phyloP scores from a whole-genome alignment of 73 alveolate species.

The Paramecium pentaurelia region DNA sequence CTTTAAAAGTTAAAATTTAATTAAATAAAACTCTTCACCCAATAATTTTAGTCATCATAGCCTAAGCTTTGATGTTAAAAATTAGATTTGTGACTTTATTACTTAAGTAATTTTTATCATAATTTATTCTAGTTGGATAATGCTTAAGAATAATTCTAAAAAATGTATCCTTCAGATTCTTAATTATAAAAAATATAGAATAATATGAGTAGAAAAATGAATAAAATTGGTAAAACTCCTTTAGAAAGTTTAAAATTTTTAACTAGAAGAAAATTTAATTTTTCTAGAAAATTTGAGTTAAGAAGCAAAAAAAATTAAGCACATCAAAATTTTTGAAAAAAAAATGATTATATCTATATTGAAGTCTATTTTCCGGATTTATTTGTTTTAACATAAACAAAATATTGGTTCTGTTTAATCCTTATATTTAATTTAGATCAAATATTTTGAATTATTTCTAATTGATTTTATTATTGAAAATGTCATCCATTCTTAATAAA shows the following conservation, averaged over 20 bases:
- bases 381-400: background rate
- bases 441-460: background rate
- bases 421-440: background rate
- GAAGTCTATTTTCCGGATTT: background rate
- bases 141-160: background rate
- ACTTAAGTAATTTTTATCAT: background rate
- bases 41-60: background rate
- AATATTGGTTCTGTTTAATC: background rate
- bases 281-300: background rate
- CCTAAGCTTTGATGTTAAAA: background rate
- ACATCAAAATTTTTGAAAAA: background rate
- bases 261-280: background rate
- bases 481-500: conserved; percentile 30
- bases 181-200: background rate
- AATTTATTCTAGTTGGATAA: background rate
- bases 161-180: background rate
- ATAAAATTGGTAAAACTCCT: background rate
- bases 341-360: background rate
- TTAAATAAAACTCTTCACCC: background rate
- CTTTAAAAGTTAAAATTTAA: background rate
- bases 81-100: background rate
- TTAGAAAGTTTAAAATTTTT: background rate
- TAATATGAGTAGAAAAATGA: background rate
- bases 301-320: background rate
- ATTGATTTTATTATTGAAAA: background rate